Percentiles rank a stretch among this genome's conserved stretches.
Conservation (phyloP, 345 rosid species). For the Gossypium ekmanianum region DNA sequence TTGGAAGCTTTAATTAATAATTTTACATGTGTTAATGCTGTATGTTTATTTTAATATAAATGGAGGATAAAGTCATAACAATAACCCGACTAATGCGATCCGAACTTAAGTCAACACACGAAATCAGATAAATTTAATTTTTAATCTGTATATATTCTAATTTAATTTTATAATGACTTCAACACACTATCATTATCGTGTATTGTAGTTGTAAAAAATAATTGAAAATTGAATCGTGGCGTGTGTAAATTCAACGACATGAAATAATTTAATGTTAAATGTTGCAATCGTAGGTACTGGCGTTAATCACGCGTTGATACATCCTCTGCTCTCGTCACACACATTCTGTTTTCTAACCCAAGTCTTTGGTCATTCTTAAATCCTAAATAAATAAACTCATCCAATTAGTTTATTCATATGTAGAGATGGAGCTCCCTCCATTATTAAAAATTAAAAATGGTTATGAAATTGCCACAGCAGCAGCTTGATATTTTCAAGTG, state of each 20-base stretch:
- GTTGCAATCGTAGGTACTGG: neutral
- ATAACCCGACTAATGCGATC: fast-evolving
- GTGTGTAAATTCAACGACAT: no score
- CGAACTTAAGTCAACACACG: fast-evolving
- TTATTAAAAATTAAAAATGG: neutral
- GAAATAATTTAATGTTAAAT: neutral
- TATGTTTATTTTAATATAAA: no score
- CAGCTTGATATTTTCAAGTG: neutral
- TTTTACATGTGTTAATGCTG: no score
- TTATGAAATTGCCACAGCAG: neutral
- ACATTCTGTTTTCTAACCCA: neutral
- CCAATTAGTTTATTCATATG: no score
- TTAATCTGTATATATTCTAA: no score
- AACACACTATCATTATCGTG: no score
- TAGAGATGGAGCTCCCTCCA: no score
- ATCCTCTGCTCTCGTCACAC: neutral
- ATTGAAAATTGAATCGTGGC: no score
- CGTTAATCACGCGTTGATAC: neutral
- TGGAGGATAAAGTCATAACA: fast-evolving
- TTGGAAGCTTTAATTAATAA: no score
- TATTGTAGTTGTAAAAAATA: no score
- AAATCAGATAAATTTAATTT: fast-evolving
- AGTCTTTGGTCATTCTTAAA: neutral
- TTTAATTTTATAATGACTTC: no score
- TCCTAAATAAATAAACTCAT: neutral